These are phyloP conservation scores for Pouteria campechiana DNA, from an alignment of 179 eudicot genomes.

Conservation along the genomic window DNA sequence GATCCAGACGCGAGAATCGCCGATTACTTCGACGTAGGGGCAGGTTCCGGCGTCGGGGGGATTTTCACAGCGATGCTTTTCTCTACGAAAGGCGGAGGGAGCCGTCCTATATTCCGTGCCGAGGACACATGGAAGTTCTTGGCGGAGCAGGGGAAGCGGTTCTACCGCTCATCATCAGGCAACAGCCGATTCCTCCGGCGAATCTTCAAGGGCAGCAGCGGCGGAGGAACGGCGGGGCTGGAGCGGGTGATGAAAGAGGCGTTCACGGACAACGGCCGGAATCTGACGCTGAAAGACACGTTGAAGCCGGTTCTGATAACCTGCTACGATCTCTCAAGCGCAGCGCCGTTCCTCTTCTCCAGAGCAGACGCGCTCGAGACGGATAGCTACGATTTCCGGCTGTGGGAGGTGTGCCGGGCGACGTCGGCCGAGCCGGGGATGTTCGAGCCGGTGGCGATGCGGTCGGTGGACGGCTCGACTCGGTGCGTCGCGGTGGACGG, in stretches of 20 bases:
- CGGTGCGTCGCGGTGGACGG: slow-evolving; percentile 73
- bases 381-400: slow-evolving; percentile 58
- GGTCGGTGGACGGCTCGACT: slow-evolving; percentile 50
- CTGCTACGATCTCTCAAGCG: slow-evolving; percentile 66
- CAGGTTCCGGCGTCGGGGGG: slow-evolving; percentile 80
- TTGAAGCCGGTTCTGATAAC: slow-evolving; percentile 78
- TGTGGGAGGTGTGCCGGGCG: slow-evolving; percentile 83
- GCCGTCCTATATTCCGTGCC: slow-evolving; percentile 54
- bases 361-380: slow-evolving; percentile 83
- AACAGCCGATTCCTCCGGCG: slow-evolving; percentile 13
- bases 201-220: slow-evolving; percentile 12
- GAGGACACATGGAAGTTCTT: slow-evolving; percentile 83
- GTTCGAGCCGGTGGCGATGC: slow-evolving; percentile 53
- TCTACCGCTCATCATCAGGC: slow-evolving; percentile 20
- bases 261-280: slow-evolving; percentile 28
- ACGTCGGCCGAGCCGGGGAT: slow-evolving; percentile 68
- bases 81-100: slow-evolving; percentile 29
- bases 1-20: slow-evolving; percentile 70
- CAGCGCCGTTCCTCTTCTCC: slow-evolving; percentile 76
- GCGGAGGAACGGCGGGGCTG: slow-evolving; percentile 16
- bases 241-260: slow-evolving; percentile 58
- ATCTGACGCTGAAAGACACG: slow-evolving; percentile 62
- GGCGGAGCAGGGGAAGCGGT: slow-evolving; percentile 47
- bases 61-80: slow-evolving; percentile 79
- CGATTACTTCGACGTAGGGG: slow-evolving; percentile 77